Evolutionary conservation across 2,329 filamentous ascomycete species (phyloP).

Genomic region (Paecilomyces niveus): DNA sequence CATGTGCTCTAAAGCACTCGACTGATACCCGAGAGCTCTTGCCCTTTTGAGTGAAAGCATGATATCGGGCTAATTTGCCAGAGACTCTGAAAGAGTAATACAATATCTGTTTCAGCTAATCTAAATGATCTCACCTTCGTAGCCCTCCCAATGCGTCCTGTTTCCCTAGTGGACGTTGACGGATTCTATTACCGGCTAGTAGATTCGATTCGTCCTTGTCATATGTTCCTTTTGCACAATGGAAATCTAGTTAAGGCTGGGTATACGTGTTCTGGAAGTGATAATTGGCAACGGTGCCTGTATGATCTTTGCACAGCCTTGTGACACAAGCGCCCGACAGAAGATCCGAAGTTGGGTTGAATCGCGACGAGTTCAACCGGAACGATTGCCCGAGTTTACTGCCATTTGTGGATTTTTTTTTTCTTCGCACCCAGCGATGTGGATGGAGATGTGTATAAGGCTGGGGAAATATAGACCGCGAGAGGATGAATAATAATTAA

Average conservation of each 20-base stretch:
- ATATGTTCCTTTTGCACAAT: neutral
- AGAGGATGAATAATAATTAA: neutral
- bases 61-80: neutral
- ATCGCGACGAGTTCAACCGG: neutral
- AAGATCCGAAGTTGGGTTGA: neutral
- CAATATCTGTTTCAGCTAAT: neutral
- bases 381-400: neutral
- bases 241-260: neutral
- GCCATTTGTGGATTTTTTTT: neutral
- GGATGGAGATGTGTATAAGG: neutral
- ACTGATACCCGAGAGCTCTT: neutral
- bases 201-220: neutral
- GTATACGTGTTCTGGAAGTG: neutral
- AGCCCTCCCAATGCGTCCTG: neutral
- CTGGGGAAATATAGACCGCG: neutral
- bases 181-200: neutral
- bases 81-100: neutral
- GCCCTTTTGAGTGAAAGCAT: neutral
- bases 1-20: neutral
- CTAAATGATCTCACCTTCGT: neutral
- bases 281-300: neutral
- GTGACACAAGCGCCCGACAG: neutral
- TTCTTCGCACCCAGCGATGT: too few relatives aligned
- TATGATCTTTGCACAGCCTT: neutral
- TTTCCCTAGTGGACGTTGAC: neutral